These are phyloP conservation scores for Fusarium napiforme DNA, from an alignment of 2,329 filamentous ascomycete species.

Conservation along the genomic window DNA sequence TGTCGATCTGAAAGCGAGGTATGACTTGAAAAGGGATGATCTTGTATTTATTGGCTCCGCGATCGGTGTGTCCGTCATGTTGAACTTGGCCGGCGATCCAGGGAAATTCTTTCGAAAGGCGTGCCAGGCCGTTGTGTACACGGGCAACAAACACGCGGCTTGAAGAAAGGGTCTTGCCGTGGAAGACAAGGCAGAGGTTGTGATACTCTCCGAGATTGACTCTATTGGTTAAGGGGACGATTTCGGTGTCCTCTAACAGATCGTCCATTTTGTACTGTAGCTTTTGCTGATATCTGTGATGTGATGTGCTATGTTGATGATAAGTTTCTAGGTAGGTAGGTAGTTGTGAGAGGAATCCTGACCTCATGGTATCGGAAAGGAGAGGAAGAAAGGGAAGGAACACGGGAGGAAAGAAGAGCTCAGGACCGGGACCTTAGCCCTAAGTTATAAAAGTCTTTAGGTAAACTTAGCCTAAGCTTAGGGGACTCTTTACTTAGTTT, in stretches of 20 bases:
- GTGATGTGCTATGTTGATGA: background rate
- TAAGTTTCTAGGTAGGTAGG: too few species aligned
- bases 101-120: background rate
- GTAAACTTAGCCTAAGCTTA: too few species aligned
- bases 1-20: too few species aligned
- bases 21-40: too few species aligned
- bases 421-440: too few species aligned
- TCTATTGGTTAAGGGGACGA: background rate
- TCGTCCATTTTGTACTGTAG: background rate
- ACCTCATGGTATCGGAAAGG: background rate
- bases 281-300: background rate
- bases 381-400: too few species aligned
- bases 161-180: background rate
- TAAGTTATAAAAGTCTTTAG: too few species aligned
- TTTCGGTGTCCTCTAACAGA: background rate
- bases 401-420: too few species aligned
- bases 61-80: too few species aligned
- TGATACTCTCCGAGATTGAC: background rate
- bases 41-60: too few species aligned
- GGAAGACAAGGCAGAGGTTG: background rate
- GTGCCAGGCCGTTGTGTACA: background rate
- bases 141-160: background rate
- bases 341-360: background rate
- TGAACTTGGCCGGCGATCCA: too few species aligned
- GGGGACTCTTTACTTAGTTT: too few species aligned